These are phyloP conservation scores for Sclerotinia spermophila DNA, from an alignment of 2,329 filamentous ascomycete species.

Conservation along the genomic window DNA sequence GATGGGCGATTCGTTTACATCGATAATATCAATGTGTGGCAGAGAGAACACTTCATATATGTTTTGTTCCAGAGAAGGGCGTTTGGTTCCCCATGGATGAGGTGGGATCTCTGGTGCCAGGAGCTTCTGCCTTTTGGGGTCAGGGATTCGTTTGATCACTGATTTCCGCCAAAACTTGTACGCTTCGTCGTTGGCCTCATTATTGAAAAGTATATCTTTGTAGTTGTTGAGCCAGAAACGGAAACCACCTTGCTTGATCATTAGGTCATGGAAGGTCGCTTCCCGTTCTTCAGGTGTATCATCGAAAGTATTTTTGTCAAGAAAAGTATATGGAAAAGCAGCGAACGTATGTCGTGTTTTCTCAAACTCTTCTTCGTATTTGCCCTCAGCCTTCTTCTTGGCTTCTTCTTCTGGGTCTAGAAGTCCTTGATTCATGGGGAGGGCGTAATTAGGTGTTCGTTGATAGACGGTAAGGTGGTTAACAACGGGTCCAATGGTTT, in stretches of 20 bases:
- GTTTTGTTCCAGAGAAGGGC: conserved; percentile 44
- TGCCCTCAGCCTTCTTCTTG: conserved; percentile 24
- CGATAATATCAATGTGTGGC: conserved; percentile 45
- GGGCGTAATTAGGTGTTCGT: conserved; percentile 49
- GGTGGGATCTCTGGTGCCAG: conserved; percentile 46
- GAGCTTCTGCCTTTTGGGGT: conserved; percentile 39
- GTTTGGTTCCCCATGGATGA: conserved; percentile 47
- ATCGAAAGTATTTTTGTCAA: conserved; percentile 35
- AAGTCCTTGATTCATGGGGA: conserved; percentile 31
- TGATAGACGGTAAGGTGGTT: conserved; percentile 47
- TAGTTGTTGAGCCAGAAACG: conserved; percentile 37
- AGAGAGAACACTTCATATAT: conserved; percentile 50
- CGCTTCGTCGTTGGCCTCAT: conserved; percentile 31
- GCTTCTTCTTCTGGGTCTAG: conserved; percentile 34
- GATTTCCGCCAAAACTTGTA: conserved; percentile 21
- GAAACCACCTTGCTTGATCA: conserved; percentile 36
- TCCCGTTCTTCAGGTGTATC: conserved; percentile 38
- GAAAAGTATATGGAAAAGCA: conserved; percentile 36
- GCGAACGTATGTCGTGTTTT: conserved; percentile 29
- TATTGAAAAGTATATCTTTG: conserved; percentile 33
- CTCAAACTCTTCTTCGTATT: conserved; percentile 37
- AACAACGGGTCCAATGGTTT: conserved; percentile 38
- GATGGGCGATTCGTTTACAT: conserved; percentile 45
- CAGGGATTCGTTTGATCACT: background rate
- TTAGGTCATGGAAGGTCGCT: conserved; percentile 37